phyloP scores from a whole-genome alignment of 768 basidiomycete species.

The Amylocystis lapponica region DNA sequence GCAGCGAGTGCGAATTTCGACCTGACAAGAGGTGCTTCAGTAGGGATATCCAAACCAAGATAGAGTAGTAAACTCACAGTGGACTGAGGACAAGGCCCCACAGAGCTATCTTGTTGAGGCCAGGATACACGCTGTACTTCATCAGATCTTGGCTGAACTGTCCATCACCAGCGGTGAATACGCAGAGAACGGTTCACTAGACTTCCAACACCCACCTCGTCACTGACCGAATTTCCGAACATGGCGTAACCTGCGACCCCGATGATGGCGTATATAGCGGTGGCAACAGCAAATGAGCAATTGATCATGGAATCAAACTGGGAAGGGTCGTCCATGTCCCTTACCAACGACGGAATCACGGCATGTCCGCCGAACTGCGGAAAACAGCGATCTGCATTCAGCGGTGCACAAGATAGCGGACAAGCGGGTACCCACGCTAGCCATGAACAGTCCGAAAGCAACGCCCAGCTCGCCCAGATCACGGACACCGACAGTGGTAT shows the following conservation, averaged over 20 bases:
- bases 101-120: conserved; percentile 66
- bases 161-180: background rate
- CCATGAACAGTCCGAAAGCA: conserved; percentile 88
- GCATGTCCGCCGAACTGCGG: conserved; percentile 84
- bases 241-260: conserved; percentile 76
- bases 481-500: conserved; percentile 55
- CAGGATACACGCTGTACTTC: conserved; percentile 58
- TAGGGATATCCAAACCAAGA: background rate
- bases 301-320: conserved; percentile 81
- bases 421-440: conserved; percentile 53
- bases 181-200: background rate
- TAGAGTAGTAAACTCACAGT: conserved; percentile 40
- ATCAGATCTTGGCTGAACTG: conserved; percentile 84
- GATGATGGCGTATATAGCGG: conserved; percentile 15
- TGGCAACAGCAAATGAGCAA: conserved; percentile 65
- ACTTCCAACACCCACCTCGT: conserved; percentile 52
- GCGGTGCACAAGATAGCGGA: background rate
- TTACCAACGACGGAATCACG: conserved; percentile 83
- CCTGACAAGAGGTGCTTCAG: conserved; percentile 29
- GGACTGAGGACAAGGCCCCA: conserved; percentile 85
- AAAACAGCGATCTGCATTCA: background rate
- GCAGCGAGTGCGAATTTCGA: conserved; percentile 86
- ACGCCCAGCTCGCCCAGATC: conserved; percentile 60
- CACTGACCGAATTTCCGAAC: conserved; percentile 77
- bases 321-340: conserved; percentile 82